A percentile compares a stretch with the other conserved stretches of the same genome.
Conservation (phyloP, 345 rosid species). For the Citrus cavaleriei region DNA sequence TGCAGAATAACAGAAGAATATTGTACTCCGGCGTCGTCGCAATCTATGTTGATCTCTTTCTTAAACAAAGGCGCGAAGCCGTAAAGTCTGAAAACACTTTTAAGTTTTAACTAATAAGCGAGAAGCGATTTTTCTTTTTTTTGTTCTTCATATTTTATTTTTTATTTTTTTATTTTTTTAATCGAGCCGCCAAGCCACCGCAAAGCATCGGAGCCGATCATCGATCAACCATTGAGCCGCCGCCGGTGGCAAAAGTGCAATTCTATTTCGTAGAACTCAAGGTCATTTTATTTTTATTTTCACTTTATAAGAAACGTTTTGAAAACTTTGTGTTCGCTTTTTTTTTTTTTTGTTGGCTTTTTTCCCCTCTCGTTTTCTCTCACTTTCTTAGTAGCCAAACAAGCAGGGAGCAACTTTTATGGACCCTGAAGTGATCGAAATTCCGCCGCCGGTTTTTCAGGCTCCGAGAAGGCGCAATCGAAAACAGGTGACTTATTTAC, state of each 20-base stretch:
- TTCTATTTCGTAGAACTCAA: constrained; percentile 15
- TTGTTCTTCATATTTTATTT: neutral
- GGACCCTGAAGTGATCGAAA: constrained; percentile 71
- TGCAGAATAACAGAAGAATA: neutral
- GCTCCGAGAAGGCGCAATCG: constrained; percentile 28
- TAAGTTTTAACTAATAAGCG: too few species aligned
- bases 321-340: neutral
- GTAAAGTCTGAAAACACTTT: neutral
- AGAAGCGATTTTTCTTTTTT: neutral
- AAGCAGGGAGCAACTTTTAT: constrained; percentile 42
- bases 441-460: constrained; percentile 46
- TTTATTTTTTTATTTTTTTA: neutral
- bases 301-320: neutral
- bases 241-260: constrained; percentile 5
- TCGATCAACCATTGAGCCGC: constrained; percentile 19
- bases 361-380: neutral
- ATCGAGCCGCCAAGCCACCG: neutral
- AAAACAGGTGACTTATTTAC: constrained; percentile 40
- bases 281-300: constrained; percentile 5
- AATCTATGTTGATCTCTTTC: constrained; percentile 3
- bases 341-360: too few species aligned
- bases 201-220: constrained; percentile 3
- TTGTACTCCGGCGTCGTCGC: neutral
- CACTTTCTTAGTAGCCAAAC: constrained; percentile 24
- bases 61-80: constrained; percentile 25